Conservation (phyloP, 2,329 filamentous ascomycete genomes). For the Sporothrix dimorphospora region DNA sequence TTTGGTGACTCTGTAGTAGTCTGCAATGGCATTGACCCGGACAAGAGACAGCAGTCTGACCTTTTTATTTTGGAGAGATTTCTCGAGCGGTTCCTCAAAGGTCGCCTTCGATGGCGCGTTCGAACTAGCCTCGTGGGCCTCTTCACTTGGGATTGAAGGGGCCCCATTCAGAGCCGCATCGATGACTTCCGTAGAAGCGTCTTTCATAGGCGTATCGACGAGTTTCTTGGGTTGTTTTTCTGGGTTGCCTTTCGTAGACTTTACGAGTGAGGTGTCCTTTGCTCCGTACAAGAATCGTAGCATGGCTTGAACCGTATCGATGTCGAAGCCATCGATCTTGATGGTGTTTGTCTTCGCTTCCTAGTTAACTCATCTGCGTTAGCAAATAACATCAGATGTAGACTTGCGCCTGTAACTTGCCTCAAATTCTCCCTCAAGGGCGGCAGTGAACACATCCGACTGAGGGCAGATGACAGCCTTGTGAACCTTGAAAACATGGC, state of each 20-base stretch:
- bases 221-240: not conserved
- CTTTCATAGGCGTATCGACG: too few relatives aligned
- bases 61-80: too few relatives aligned
- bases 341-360: not conserved
- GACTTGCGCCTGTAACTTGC: not conserved
- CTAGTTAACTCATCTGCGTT: not conserved
- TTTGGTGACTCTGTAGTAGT: not conserved
- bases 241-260: not conserved
- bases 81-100: too few relatives aligned
- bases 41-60: not conserved
- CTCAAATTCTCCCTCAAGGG: too few relatives aligned
- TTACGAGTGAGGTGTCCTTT: not conserved
- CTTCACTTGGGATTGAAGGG: too few relatives aligned
- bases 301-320: not conserved
- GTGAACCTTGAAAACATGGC: not conserved
- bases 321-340: not conserved
- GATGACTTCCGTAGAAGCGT: too few relatives aligned
- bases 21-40: not conserved
- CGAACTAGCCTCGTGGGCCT: too few relatives aligned
- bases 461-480: not conserved
- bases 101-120: not conserved
- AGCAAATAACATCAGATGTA: not conserved
- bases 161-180: too few relatives aligned
- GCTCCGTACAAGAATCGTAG: not conserved
- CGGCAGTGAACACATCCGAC: not conserved